Percentiles rank a stretch among this genome's conserved stretches.
These are phyloP conservation scores for Echinosophora koreensis DNA, from an alignment of 306 rosid species.

Conservation along the genomic window DNA sequence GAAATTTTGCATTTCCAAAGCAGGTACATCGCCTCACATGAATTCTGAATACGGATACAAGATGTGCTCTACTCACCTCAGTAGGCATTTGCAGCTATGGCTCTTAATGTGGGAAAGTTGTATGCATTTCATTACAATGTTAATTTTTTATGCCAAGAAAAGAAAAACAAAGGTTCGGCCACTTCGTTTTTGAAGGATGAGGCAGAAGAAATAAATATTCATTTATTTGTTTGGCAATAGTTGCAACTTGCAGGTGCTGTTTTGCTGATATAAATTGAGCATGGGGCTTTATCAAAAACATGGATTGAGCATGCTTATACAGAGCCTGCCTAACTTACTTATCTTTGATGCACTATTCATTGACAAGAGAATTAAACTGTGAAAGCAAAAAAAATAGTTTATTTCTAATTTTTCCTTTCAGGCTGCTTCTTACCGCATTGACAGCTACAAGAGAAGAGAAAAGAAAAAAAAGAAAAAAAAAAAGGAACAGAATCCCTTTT, in stretches of 20 bases:
- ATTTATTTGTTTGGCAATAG: slow-evolving; percentile 30
- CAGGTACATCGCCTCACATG: slow-evolving; percentile 32
- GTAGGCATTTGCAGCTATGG: slow-evolving; percentile 26
- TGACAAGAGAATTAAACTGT: slow-evolving; percentile 59
- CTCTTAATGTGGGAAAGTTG: slow-evolving; percentile 28
- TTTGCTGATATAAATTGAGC: slow-evolving; percentile 50
- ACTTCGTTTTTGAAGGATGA: slow-evolving; percentile 10
- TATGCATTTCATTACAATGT: not conserved
- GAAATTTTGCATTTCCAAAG: slow-evolving; percentile 48
- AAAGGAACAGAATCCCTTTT: slow-evolving; percentile 47
- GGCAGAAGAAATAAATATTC: slow-evolving; percentile 27
- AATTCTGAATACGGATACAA: slow-evolving; percentile 40
- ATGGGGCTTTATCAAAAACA: slow-evolving; percentile 59
- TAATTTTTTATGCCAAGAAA: not conserved
- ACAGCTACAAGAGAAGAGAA: slow-evolving; percentile 50
- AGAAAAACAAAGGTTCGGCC: slow-evolving; percentile 8
- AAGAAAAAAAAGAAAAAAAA: slow-evolving; percentile 32
- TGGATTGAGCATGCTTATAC: slow-evolving; percentile 50
- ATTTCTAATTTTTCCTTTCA: slow-evolving; percentile 55
- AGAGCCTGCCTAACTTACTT: slow-evolving; percentile 58
- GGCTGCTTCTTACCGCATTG: slow-evolving; percentile 68
- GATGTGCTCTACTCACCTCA: slow-evolving; percentile 30
- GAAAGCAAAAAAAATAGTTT: slow-evolving; percentile 42
- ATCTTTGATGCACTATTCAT: slow-evolving; percentile 59
- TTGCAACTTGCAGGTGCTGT: slow-evolving; percentile 17